Evolutionary conservation across 2,329 filamentous ascomycete genomes (phyloP), one percentile per base, ranked within the genome.

Genomic region (Leptographium galeiforme): DNA sequence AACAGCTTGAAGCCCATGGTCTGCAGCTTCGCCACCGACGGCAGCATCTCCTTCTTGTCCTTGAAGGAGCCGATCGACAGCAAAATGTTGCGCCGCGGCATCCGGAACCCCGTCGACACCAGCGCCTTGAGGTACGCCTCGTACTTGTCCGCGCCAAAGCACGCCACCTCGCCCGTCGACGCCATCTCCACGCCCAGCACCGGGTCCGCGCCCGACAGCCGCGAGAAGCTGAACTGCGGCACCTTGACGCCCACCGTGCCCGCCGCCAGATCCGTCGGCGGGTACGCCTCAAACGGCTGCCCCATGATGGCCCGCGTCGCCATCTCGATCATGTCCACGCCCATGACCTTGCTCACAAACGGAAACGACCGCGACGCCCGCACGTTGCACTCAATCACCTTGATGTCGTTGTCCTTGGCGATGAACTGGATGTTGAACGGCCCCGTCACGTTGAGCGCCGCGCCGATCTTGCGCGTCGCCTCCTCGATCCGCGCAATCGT

Each of bases 351-450:
- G 59, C 90, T 96, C 16, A 97, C 90, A 65, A 98, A 98, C 57
- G 93, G 93, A 77, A 96, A 96, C 0, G 91, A 97, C 59, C 93
- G 81, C 47, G 93, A 96, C 16, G 93, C 93, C 58, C 93, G 85
- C 56, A 97, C 93, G 64, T 98, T 98, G 72, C 93, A 97, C 72
- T 98, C 93, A 59, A 98, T 98, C 60, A 98, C 93, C 76, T 97
- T 97, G 76, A 98, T 97, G 61, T 97, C 91, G 67, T 97, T 97
- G 68, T 97, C 90, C 74, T 97, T 97, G 63, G 93, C 93, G 63
- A 98, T 98, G 73, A 98, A 97, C 68, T 98, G 93, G 58, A 98
- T 98, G 72, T 98, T 98, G 79, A 86, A 96, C 25, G 93, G 93
- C 50, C 93, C 93, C 43, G 93, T 97, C 54, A 98, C 85, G 66